A percentile compares a stretch with the other conserved stretches of the same genome.
These are phyloP conservation scores for Posidonia oceanica DNA, from an alignment of 116 monocot species.

Conservation along the genomic window DNA sequence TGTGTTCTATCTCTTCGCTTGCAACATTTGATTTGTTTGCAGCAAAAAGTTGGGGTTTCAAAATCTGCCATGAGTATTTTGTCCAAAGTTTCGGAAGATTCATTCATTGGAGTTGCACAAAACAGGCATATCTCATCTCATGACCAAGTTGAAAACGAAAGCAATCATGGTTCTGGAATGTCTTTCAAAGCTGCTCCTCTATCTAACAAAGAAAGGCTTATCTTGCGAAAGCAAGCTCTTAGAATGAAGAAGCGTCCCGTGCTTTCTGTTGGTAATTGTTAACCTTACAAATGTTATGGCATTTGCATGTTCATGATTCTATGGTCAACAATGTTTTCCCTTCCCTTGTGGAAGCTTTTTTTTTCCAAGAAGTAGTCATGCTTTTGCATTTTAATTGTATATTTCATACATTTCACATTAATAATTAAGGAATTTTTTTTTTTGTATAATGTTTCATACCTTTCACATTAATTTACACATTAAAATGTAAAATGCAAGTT, in stretches of 20 bases:
- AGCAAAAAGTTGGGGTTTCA: not conserved
- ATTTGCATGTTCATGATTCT: not conserved
- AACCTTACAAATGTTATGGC: not conserved
- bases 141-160: not conserved
- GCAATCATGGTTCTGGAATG: conserved; percentile 14
- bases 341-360: not conserved
- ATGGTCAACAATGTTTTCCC: not conserved
- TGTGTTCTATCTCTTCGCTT: not conserved
- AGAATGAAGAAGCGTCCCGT: conserved; percentile 77
- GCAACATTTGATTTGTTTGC: not conserved
- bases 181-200: conserved; percentile 39
- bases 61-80: not conserved
- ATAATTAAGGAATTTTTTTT: no score
- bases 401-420: no score
- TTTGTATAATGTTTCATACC: no score
- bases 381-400: no score
- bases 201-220: conserved; percentile 79
- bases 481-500: no score
- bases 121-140: not conserved
- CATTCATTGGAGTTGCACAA: not conserved
- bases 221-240: conserved; percentile 88
- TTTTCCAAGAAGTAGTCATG: no score
- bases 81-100: conserved; percentile 3
- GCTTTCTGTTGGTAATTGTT: conserved; percentile 68
- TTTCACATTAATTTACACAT: no score